These are phyloP conservation scores for Zygotorulaspora sp. DNA, from an alignment of 805 yeast genomes.

Conservation along the genomic window DNA sequence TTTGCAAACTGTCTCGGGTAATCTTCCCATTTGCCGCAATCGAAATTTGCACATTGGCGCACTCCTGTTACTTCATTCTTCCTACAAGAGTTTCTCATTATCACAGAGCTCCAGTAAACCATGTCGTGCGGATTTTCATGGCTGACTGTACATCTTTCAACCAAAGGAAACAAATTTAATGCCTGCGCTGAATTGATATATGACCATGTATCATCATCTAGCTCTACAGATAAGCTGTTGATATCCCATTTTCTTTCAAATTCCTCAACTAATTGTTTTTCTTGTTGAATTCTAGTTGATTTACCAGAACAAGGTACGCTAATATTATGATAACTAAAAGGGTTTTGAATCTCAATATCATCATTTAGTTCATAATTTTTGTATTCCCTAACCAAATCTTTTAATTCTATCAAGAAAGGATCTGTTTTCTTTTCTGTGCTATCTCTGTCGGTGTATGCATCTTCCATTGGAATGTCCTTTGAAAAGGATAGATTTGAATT, in stretches of 20 bases:
- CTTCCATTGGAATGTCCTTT: slow-evolving; percentile 11
- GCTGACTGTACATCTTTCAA: slow-evolving; percentile 79
- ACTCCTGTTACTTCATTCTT: slow-evolving; percentile 84
- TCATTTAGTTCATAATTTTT: slow-evolving; percentile 3
- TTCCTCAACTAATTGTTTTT: slow-evolving; percentile 12
- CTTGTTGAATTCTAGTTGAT: slow-evolving; percentile 12
- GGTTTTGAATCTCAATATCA: background rate
- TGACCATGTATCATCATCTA: slow-evolving; percentile 25
- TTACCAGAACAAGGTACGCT: slow-evolving; percentile 5
- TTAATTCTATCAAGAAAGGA: slow-evolving; percentile 20
- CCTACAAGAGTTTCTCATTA: slow-evolving; percentile 92
- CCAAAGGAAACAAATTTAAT: slow-evolving; percentile 79
- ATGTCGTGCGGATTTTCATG: slow-evolving; percentile 67
- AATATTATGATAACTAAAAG: slow-evolving; percentile 6
- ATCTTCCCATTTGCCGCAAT: slow-evolving; percentile 92
- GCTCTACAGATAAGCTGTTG: slow-evolving; percentile 35
- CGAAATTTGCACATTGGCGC: slow-evolving; percentile 89
- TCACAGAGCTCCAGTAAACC: slow-evolving; percentile 96
- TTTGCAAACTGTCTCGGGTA: slow-evolving; percentile 90
- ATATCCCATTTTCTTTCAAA: slow-evolving; percentile 44
- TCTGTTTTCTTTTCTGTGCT: slow-evolving; percentile 12
- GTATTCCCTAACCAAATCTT: slow-evolving; percentile 8
- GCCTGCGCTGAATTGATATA: slow-evolving; percentile 42
- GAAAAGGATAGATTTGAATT: slow-evolving; percentile 1
- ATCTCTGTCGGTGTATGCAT: slow-evolving; percentile 2